Percentiles rank a stretch among this genome's conserved stretches.
Conservation (phyloP, 148 eudicot species). For the Amaranthus hypochondriacus region DNA sequence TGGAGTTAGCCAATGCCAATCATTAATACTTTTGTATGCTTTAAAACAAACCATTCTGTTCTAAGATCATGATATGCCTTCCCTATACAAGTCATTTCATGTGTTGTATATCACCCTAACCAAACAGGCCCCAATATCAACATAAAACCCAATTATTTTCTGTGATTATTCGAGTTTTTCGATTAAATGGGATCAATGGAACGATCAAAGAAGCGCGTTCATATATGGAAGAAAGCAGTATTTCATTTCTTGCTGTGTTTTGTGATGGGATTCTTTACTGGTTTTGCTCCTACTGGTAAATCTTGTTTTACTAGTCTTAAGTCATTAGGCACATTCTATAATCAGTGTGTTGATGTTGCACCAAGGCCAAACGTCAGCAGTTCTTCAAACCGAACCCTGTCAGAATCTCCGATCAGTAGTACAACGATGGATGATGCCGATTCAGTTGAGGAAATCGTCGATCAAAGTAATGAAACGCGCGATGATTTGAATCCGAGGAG, state of each 20-base stretch:
- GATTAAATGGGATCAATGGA: slow-evolving; percentile 45
- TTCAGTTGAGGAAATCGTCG: slow-evolving; percentile 15
- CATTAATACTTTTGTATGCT: slow-evolving; percentile 25
- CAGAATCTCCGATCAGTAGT: slow-evolving; percentile 18
- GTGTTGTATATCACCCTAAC: neutral
- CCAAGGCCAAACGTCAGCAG: slow-evolving; percentile 28
- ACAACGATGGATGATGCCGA: neutral
- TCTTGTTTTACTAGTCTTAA: slow-evolving; percentile 28
- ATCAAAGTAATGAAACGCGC: slow-evolving; percentile 2
- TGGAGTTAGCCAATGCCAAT: slow-evolving; percentile 40
- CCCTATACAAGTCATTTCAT: slow-evolving; percentile 1
- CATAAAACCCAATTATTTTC: neutral
- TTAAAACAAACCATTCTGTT: slow-evolving; percentile 1
- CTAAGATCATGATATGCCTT: neutral
- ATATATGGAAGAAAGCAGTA: slow-evolving; percentile 64
- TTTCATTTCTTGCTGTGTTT: slow-evolving; percentile 80
- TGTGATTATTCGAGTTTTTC: neutral
- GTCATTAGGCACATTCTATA: slow-evolving; percentile 14
- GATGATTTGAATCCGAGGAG: slow-evolving; percentile 32
- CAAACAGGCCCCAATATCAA: neutral
- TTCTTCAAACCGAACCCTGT: slow-evolving; percentile 28
- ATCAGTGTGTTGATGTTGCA: slow-evolving; percentile 27
- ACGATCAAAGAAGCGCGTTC: slow-evolving; percentile 62
- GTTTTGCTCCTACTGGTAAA: slow-evolving; percentile 73
- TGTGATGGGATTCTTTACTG: slow-evolving; percentile 78